Base-by-base conservation (phyloP, 2,329 filamentous ascomycete species). In the Diaporthe batatas region DNA sequence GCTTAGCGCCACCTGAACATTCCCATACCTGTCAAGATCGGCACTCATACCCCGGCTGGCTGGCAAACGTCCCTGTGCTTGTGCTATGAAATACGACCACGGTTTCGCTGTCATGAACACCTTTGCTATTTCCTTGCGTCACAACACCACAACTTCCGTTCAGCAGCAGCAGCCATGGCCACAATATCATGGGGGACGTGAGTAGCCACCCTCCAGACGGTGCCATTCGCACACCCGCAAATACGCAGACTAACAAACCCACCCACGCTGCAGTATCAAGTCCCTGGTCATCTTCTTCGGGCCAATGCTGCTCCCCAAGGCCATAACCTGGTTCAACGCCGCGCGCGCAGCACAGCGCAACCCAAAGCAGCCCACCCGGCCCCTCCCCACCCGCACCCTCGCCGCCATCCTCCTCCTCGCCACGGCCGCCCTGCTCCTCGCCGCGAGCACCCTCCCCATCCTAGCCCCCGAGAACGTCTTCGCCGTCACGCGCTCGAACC, bases 401-500 rank as follows among this genome's bases (percentile, higher is more conserved):
- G 83, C 86, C 72, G 79, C 93, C 78, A 85, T 96, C 77, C 84
- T 90, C 80, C 69, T 87, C 77, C 78, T 86, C 57, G 78, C 84
- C 76, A 75, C 82, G 23, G 77, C 83, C 5, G 77, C 90, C 76
- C 79, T 91, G 73, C 88, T 90, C 81, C 79, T 89, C 77, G 81
- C 93, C 68, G 78, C 91, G 73, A 87, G 90, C 73, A 91, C 92
- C 21, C 83, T 96, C 0, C 91, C 94, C 0, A 76, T 84, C 73
- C 91, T 94, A 79, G 85, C 89, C 7, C 92, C 93, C 6, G 91
- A 94, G 80, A 98, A 98, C 83, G 85, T 98, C 81, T 98, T 98
- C 86, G 79, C 82, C 39, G 82, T 86, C 23, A 98, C 96, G 0
- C 87, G 91, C 72, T 96, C 94, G 67, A 93, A 95, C 44, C 90